phyloP scores from a whole-genome alignment of 371 early-diverging fungal species.

The Nematocida sp. region DNA sequence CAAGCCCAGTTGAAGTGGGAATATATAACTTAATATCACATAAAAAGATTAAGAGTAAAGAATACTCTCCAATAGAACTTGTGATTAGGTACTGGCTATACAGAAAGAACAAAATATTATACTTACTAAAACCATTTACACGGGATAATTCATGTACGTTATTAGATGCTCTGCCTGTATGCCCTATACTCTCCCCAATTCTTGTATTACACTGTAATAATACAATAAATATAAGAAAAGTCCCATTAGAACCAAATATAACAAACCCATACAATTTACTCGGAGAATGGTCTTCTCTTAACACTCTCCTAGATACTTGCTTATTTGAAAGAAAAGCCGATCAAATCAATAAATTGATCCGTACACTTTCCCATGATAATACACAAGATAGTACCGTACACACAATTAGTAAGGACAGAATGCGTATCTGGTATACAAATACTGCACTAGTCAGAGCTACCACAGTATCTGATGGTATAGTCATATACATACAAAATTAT shows the following conservation, averaged over 20 bases:
- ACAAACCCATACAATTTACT: slow-evolving; percentile 1
- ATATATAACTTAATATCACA: not conserved
- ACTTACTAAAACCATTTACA: slow-evolving; percentile 4
- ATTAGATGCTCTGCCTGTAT: slow-evolving; percentile 8
- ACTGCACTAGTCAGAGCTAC: slow-evolving; percentile 9
- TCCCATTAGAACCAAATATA: slow-evolving; percentile 16
- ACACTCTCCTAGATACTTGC: not conserved
- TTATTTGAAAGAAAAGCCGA: slow-evolving; percentile 7
- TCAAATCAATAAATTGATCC: not conserved
- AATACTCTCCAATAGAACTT: not conserved
- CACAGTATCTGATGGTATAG: not conserved
- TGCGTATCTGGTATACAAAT: not conserved
- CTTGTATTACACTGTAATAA: not conserved
- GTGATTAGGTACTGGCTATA: slow-evolving; percentile 4
- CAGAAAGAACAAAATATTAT: not conserved
- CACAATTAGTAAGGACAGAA: not conserved
- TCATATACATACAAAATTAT: slow-evolving; percentile 35
- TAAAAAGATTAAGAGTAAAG: no score
- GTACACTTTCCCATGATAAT: not conserved
- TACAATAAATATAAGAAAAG: not conserved
- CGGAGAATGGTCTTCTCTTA: not conserved
- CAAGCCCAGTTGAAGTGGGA: not conserved
- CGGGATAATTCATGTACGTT: not conserved
- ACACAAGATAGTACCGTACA: not conserved
- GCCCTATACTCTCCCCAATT: slow-evolving; percentile 8